phyloP scores from a whole-genome alignment of 78 protist species.

The Emiliania huxleyi region DNA sequence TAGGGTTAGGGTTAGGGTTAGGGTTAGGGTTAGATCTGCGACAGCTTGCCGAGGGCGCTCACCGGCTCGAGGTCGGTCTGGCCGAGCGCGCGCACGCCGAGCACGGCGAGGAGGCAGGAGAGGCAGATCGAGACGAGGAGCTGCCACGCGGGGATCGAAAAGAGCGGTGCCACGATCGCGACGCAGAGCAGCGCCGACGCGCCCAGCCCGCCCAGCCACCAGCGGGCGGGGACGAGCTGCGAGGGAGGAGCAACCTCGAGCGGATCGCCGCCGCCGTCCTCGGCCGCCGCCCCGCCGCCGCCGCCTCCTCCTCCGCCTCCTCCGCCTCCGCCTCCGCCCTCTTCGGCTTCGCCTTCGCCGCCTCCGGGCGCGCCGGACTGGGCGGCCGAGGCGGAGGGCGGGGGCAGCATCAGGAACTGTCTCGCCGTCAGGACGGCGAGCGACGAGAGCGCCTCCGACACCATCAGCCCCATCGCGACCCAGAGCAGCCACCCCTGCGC shows the following conservation, averaged over 20 bases:
- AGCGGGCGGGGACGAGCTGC: conserved; percentile 55
- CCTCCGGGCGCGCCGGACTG: no score
- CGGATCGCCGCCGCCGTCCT: neutral
- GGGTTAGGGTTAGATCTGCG: no score
- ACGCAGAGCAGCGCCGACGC: conserved; percentile 44
- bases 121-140: neutral
- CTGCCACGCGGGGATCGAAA: neutral
- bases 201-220: conserved; percentile 75
- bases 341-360: neutral
- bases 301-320: no score
- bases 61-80: conserved; percentile 80
- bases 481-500: neutral
- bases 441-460: neutral
- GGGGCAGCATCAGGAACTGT: neutral
- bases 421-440: neutral
- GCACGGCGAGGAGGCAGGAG: neutral
- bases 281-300: no score
- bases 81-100: conserved; percentile 79
- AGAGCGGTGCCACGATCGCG: conserved; percentile 30
- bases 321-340: no score
- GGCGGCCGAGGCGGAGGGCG: no score
- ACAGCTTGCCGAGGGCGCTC: conserved; percentile 72
- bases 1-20: no score
- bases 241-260: neutral
- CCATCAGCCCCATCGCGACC: neutral